Base-by-base conservation (phyloP, 441 rosid genomes). In the Adansonia gregorii region DNA sequence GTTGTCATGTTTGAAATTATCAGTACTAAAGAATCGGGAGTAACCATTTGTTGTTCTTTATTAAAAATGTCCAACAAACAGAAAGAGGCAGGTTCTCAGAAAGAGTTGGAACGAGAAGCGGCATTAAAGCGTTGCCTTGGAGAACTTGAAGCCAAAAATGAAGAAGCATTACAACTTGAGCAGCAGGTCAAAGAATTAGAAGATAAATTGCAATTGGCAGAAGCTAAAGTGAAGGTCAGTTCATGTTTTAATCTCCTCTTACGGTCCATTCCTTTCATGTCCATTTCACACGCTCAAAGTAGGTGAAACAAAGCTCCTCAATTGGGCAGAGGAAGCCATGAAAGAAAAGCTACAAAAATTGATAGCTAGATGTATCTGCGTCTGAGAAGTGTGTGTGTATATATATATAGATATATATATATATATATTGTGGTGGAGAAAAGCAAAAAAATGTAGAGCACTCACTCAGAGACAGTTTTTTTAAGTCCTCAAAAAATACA, bases 111-210 rank as follows among this genome's bases (percentile, higher is more conserved):
- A 77, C 83, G 75, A 48, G 94, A 89, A 82, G 82, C 90, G 51
- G 89, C 90, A 39, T 64, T 89, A 79, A 88, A 88, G 86, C 82
- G 81, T 79, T 89, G 93, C 76, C 86, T 85, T 55, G 90, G 86
- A 83, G 93, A 90, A 73, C 91, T 90, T 55, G 94, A 89, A 78
- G 85, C 89, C 12, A 93, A 90, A 90, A 88, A 82, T 79, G 91
- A 88, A 67, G 85, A 88, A 15, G 88, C 87, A n/a, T 7, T 78
- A 65, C 77, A 70, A 74, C 88, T 92, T 10, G 89, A 90, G 83
- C 82, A 86, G 52, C 85, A 83, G 81, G 80, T 93, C 39, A 90
- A 86, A 65, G 97, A 91, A 72, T 92, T 94, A 71, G 87, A 90
- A 86, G 89, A 87, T 81, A 93, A 93, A 88, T 71, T 92, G 86